Evolutionary conservation across 2,329 filamentous ascomycete species (phyloP), one percentile per base, ranked within the genome.

Genomic region (Ophiocordyceps australis): DNA sequence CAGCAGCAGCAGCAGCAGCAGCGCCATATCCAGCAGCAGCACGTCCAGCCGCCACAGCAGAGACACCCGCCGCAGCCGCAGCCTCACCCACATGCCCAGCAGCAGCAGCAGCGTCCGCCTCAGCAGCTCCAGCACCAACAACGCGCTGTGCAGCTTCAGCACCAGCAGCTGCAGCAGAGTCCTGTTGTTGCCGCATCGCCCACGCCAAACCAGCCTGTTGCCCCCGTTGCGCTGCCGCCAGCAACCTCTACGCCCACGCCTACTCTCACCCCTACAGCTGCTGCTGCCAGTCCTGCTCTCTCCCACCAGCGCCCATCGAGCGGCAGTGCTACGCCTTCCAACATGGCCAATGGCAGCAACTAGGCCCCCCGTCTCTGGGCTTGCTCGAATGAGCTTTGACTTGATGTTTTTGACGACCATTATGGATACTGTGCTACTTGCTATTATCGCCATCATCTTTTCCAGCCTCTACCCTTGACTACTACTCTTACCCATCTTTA

Each of bases 1-100:
- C 65, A 69, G 32, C 61, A 66, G 32, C 52, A 55, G 16, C 58
- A 50, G 31, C 48, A 49, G 17, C 47, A 38, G 32, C 40, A 32
- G 37, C 35, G 42, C 14, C 37, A 35, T 20, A 42, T 47, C 19
- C 26, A 30, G 20, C 28, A 28, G 9, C 27, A 27, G 17, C 27
- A 27, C 8, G 22, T 24, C 12, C 35, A 34, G 26, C 28, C 30
- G 17, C 30, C 29, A 10, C 19, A 17, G 14, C 29, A 29, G 14
- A 32, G 33, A 25, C 24, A 26, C 12, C 31, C 28, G 10, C 33
- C 28, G 17, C 32, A 32, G 15, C 26, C 28, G n/a, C 33, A 32
- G 14, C 28, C 27, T 14, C n/a, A n/a, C n/a, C n/a, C n/a, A n/a
- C n/a, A n/a, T n/a, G n/a, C n/a, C n/a, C n/a, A n/a, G n/a, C 26